Percentiles rank a stretch among this genome's conserved stretches.
Evolutionary conservation across 2,329 filamentous ascomycete species (phyloP).

Genomic region (Orbilia brochopaga): DNA sequence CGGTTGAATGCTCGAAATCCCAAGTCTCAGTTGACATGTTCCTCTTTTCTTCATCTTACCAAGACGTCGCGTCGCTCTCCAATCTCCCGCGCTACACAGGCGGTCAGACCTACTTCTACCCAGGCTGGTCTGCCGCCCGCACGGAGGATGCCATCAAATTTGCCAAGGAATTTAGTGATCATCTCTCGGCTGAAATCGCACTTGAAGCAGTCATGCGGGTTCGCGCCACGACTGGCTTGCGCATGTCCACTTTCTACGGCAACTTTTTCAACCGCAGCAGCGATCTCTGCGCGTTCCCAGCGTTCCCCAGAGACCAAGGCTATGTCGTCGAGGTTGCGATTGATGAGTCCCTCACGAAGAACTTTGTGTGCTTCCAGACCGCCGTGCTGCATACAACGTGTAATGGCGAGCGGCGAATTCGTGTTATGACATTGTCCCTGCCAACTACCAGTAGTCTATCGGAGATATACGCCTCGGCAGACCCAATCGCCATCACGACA

Average conservation of each 20-base stretch:
- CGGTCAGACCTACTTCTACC: conserved; percentile 98
- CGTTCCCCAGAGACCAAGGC: conserved; percentile 94
- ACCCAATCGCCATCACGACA: conserved; percentile 88
- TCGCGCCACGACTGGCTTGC: conserved; percentile 87
- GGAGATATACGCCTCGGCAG: conserved; percentile 91
- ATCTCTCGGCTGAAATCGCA: conserved; percentile 94
- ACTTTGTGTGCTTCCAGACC: conserved; percentile 88
- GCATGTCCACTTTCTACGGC: conserved; percentile 98
- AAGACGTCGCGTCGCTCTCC: conserved; percentile 94
- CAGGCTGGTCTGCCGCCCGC: conserved; percentile 92
- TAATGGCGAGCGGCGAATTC: conserved; percentile 93
- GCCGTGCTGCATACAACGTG: conserved; percentile 97
- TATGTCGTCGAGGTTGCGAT: conserved; percentile 99
- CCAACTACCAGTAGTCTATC: conserved; percentile 90
- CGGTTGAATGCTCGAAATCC: conserved; percentile 97
- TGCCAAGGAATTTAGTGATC: conserved; percentile 94
- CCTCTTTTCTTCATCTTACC: conserved; percentile 92
- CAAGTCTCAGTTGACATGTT: conserved; percentile 99
- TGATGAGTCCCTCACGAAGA: conserved; percentile 90
- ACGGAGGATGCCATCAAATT: conserved; percentile 98
- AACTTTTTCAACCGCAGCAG: conserved; percentile 99
- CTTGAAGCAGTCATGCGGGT: conserved; percentile 95
- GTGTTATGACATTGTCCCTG: conserved; percentile 89
- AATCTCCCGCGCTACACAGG: conserved; percentile 95
- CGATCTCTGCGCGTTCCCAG: conserved; percentile 95